Evolutionary conservation across 768 basidiomycete genomes (phyloP), one percentile per base, ranked within the genome.

Genomic region (Rhizopogon sp.): DNA sequence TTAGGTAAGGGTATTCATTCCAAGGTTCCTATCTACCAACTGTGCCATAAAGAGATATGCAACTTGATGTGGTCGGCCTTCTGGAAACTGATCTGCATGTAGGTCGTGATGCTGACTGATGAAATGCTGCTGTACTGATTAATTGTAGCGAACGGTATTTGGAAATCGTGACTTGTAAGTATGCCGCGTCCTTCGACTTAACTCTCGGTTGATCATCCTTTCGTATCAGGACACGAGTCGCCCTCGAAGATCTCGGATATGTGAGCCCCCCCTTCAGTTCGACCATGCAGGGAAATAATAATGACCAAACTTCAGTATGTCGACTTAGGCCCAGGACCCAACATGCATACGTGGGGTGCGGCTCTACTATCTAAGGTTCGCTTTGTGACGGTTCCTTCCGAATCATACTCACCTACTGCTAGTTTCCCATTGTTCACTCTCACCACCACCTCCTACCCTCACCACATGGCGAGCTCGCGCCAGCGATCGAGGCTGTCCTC

Each of bases 351-450:
- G 0, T 95, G 93, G 93, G 93, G 93, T 46, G 88, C 87, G 28
- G 84, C 78, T 5, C 74, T 95, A 2, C 72, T 95, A 2, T 90
- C 90, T 3, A 93, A 93, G 76, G 89, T 81, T 59, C 7, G 39
- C 64, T 55, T 41, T 33, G 39, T 40, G 6, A n/a, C 7, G 6
- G 6, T 40, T 20, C 20, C 31, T 39, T 28, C 5, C 11, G 37
- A 53, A 25, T 50, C 28, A 39, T 22, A 42, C 43, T n/a, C 53
- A 40, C 56, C n/a, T 35, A 1, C 3, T 41, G 43, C 5, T 57
- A 93, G 84, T 96, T 91, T 72, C 93, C 93, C 0, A 95, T 96
- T 65, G 76, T 95, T 61, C 84, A 84, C 60, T 88, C 91, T 1
- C 84, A 81, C 13, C 93, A 95, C 64, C 90, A 94, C 64, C 76